These are phyloP conservation scores for Byssochlamys sp. DNA, from an alignment of 2,329 filamentous ascomycete genomes.

Conservation along the genomic window DNA sequence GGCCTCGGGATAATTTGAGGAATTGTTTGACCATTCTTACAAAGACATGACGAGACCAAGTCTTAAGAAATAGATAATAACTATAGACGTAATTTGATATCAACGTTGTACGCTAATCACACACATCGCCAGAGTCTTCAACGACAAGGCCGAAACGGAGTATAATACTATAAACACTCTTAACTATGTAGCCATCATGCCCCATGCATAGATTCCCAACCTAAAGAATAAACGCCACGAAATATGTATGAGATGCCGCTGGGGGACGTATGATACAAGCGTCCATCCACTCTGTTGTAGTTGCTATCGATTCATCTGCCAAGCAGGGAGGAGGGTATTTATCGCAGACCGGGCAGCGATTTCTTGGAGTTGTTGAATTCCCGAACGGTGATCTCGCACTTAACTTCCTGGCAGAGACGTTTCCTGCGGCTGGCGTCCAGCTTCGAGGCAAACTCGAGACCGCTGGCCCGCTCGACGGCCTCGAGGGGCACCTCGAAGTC, in stretches of 20 bases:
- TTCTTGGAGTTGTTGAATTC: slow-evolving; percentile 60
- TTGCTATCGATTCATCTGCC: neutral
- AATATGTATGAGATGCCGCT: neutral
- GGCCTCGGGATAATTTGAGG: no score
- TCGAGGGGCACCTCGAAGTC: slow-evolving; percentile 95
- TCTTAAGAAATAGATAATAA: neutral
- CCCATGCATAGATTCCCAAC: neutral
- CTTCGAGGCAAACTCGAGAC: slow-evolving; percentile 79
- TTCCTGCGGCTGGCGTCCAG: slow-evolving; percentile 64
- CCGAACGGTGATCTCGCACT: slow-evolving; percentile 70
- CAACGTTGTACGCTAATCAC: neutral
- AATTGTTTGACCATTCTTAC: neutral
- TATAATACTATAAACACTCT: neutral
- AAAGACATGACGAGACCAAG: no score
- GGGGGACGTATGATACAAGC: neutral
- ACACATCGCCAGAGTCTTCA: neutral
- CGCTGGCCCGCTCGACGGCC: slow-evolving; percentile 81
- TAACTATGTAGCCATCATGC: neutral
- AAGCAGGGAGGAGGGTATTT: neutral
- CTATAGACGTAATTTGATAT: neutral
- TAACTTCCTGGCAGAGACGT: slow-evolving; percentile 75
- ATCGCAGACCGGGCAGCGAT: slow-evolving; percentile 7
- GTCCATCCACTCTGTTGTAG: neutral
- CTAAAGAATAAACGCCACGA: neutral
- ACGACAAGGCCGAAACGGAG: neutral